A percentile compares a stretch with the other conserved stretches of the same genome.
Conservation (phyloP, 1,284 basidiomycete species). For the Pseudozyma pruni region DNA sequence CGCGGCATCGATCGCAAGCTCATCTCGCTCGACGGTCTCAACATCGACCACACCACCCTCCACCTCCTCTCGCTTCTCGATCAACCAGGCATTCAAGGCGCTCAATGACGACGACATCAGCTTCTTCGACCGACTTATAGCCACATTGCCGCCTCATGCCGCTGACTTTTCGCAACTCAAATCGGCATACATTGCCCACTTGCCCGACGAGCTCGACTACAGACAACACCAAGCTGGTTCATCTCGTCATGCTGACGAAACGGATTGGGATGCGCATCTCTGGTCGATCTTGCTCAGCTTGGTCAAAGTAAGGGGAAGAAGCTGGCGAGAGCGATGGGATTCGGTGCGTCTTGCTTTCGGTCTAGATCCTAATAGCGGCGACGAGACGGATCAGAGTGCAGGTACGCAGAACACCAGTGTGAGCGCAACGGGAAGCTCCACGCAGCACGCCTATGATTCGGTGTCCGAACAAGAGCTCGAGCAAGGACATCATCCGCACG, state of each 20-base stretch:
- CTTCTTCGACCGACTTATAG: slow-evolving; percentile 61
- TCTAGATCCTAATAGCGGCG: slow-evolving; percentile 53
- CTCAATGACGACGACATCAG: slow-evolving; percentile 47
- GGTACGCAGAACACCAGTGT: slow-evolving; percentile 16
- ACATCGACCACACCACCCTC: slow-evolving; percentile 31
- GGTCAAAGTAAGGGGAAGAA: slow-evolving; percentile 58
- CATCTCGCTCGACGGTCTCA: slow-evolving; percentile 24
- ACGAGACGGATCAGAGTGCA: slow-evolving; percentile 21
- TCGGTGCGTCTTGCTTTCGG: slow-evolving; percentile 59
- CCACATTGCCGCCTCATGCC: slow-evolving; percentile 38
- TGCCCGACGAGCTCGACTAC: slow-evolving; percentile 20
- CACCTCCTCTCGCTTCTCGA: slow-evolving; percentile 40
- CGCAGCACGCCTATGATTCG: slow-evolving; percentile 1
- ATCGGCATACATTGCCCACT: slow-evolving; percentile 45
- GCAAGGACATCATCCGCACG: background rate
- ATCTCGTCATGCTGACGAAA: background rate
- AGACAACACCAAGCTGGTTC: slow-evolving; percentile 3
- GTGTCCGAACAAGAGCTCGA: background rate
- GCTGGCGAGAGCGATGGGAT: slow-evolving; percentile 65
- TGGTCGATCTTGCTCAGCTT: slow-evolving; percentile 63
- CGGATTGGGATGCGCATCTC: slow-evolving; percentile 54
- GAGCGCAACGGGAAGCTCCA: slow-evolving; percentile 3
- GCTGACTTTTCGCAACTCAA: slow-evolving; percentile 62
- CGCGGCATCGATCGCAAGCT: slow-evolving; percentile 35
- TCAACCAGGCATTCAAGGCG: slow-evolving; percentile 37